Evolutionary conservation across 164 flowering plant genomes (phyloP).

Genomic region (Aristolochia fimbriata): DNA sequence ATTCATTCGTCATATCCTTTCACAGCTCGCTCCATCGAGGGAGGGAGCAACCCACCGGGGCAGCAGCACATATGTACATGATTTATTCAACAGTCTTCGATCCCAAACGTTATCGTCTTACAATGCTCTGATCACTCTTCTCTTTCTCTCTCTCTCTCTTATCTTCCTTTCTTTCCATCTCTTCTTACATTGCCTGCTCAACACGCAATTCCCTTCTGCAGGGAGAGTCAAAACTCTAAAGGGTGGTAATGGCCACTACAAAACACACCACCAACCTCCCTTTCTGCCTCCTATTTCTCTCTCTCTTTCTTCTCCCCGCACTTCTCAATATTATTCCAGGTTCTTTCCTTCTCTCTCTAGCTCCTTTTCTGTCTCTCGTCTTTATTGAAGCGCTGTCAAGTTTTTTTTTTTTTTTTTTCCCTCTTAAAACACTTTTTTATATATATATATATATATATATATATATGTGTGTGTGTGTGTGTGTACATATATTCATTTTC

Average conservation of each 20-base stretch:
- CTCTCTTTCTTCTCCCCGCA: slow-evolving; percentile 13
- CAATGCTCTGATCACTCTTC: background rate
- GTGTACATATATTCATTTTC: no score
- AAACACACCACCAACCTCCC: slow-evolving; percentile 4
- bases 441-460: no score
- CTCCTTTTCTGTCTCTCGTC: background rate
- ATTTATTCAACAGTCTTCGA: background rate
- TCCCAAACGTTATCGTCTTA: background rate
- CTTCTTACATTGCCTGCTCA: slow-evolving; percentile 1
- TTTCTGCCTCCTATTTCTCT: slow-evolving; percentile 14
- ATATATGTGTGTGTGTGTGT: no score
- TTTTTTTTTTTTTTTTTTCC: no score
- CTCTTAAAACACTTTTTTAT: no score
- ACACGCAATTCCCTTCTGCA: slow-evolving; percentile 5
- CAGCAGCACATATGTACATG: no score
- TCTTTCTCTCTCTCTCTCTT: background rate
- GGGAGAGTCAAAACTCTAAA: no score
- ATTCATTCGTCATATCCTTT: background rate
- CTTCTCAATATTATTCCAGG: slow-evolving; percentile 22
- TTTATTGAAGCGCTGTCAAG: background rate
- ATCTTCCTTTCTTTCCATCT: slow-evolving; percentile 12
- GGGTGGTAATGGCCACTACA: slow-evolving; percentile 10
- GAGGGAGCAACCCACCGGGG: no score
- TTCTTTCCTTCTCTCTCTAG: background rate
- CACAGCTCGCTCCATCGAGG: no score